Conservation (phyloP, 805 yeast species). For the Huiozyma naganishii region DNA sequence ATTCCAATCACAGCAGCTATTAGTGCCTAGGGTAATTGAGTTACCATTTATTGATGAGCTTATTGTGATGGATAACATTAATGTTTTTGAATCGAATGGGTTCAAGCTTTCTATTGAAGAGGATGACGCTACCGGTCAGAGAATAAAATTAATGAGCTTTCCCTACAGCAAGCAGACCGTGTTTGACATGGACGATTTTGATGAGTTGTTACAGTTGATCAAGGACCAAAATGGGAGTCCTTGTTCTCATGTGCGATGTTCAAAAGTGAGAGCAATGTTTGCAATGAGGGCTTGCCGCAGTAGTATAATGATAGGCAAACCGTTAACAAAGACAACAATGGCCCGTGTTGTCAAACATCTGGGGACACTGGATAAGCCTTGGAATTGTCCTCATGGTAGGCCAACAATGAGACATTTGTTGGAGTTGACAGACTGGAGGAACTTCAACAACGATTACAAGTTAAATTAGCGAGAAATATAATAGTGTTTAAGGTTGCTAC, state of each 20-base stretch:
- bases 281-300: conserved; percentile 94
- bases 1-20: conserved; percentile 62
- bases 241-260: conserved; percentile 37
- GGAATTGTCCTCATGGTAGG: conserved; percentile 97
- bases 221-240: conserved; percentile 43
- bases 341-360: conserved; percentile 52
- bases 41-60: conserved; percentile 73
- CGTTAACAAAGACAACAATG: conserved; percentile 54
- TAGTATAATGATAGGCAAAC: conserved; percentile 88
- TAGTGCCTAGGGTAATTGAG: conserved; percentile 45
- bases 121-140: conserved; percentile 43
- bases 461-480: conserved; percentile 6
- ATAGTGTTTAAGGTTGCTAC: too few species aligned
- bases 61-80: conserved; percentile 48
- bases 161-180: conserved; percentile 65
- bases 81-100: conserved; percentile 63
- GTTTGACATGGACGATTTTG: conserved; percentile 55
- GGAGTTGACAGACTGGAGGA: conserved; percentile 39
- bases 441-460: conserved; percentile 36
- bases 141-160: conserved; percentile 45
- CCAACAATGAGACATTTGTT: conserved; percentile 91
- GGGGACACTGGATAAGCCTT: conserved; percentile 73
- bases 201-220: conserved; percentile 63
- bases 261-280: conserved; percentile 71
- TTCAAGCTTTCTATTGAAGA: conserved; percentile 48